phyloP scores from a whole-genome alignment of 1,284 basidiomycete species.

The Schizophyllum amplum region DNA sequence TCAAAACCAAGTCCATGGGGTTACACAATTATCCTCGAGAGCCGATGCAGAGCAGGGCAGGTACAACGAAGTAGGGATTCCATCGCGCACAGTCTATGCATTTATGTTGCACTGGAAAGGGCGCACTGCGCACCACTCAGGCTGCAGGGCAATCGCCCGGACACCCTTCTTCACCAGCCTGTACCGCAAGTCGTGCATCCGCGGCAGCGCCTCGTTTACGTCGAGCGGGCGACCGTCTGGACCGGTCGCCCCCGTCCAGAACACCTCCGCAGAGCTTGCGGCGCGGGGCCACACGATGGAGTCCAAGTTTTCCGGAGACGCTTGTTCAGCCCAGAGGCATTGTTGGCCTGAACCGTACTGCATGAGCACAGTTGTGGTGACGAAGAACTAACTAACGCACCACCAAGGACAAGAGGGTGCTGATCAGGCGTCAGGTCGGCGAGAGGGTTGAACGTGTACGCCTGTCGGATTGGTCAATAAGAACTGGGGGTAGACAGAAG shows the following conservation, averaged over 20 bases:
- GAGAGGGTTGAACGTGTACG: constrained; percentile 70
- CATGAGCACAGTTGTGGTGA: neutral
- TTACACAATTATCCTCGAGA: no score
- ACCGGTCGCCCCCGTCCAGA: constrained; percentile 57
- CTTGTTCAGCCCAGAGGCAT: constrained; percentile 76
- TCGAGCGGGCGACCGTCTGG: no score
- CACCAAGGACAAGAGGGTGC: constrained; percentile 56
- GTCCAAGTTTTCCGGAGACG: constrained; percentile 64
- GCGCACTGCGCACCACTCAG: constrained; percentile 77
- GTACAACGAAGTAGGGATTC: no score
- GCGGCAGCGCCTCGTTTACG: constrained; percentile 54
- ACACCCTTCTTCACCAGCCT: constrained; percentile 66
- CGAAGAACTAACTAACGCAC: constrained; percentile 24
- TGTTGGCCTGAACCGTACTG: constrained; percentile 42
- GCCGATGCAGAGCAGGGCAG: no score
- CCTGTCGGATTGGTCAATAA: constrained; percentile 41
- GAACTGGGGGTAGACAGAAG: constrained; percentile 27
- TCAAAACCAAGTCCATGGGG: no score
- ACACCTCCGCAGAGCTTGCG: constrained; percentile 72
- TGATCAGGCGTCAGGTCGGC: constrained; percentile 45
- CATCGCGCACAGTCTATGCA: constrained; percentile 19
- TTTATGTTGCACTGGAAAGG: constrained; percentile 47
- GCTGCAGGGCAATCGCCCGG: constrained; percentile 63
- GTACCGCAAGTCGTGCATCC: constrained; percentile 70
- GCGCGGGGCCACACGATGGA: constrained; percentile 73